phyloP scores from a whole-genome alignment of 768 basidiomycete species.

The Pulveroboletus sp. region DNA sequence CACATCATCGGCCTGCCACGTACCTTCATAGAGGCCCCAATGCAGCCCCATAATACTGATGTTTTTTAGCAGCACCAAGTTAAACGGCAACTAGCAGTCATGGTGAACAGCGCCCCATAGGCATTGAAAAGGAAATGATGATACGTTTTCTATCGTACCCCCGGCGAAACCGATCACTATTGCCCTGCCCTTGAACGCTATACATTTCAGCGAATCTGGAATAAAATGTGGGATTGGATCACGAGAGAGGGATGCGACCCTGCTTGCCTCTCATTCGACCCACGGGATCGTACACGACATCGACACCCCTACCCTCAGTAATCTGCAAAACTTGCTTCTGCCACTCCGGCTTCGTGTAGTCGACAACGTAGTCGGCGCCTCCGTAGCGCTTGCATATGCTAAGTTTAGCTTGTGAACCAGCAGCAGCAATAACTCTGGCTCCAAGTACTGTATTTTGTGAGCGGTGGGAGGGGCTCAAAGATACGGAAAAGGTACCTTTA shows the following conservation, averaged over 20 bases:
- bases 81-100: constrained; percentile 66
- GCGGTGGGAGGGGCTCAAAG: background rate
- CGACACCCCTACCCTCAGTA: constrained; percentile 80
- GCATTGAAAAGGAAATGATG: background rate
- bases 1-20: constrained; percentile 22
- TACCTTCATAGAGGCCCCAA: constrained; percentile 80
- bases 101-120: constrained; percentile 4
- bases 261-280: constrained; percentile 63
- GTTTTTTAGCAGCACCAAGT: constrained; percentile 80
- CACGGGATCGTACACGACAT: constrained; percentile 85
- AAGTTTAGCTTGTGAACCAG: constrained; percentile 73
- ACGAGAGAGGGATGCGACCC: background rate
- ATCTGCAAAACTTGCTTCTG: constrained; percentile 84
- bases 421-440: constrained; percentile 92
- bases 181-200: constrained; percentile 90
- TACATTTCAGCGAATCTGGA: constrained; percentile 82
- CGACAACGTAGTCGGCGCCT: constrained; percentile 76
- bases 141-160: constrained; percentile 23
- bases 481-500: constrained; percentile 52
- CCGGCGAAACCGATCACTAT: constrained; percentile 76
- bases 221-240: background rate
- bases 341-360: constrained; percentile 80
- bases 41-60: constrained; percentile 78
- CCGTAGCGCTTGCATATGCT: constrained; percentile 70
- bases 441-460: constrained; percentile 57